Evolutionary conservation across 768 basidiomycete species (phyloP).

Genomic region (Xerocomellus dryophilus): DNA sequence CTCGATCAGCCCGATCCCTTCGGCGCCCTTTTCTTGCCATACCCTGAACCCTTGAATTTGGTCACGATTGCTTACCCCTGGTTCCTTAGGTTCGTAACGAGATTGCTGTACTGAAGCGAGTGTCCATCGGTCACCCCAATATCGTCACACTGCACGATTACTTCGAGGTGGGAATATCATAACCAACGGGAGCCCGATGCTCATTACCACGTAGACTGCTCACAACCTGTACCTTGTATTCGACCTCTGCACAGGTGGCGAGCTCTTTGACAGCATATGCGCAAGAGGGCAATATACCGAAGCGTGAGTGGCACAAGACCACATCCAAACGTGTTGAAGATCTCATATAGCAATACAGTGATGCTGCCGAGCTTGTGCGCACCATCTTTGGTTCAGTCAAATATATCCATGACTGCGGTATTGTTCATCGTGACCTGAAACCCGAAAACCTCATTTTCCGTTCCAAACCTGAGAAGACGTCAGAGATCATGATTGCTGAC

Average conservation of each 20-base stretch:
- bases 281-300: conserved; percentile 97
- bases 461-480: conserved; percentile 72
- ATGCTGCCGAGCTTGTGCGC: conserved; percentile 84
- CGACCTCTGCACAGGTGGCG: conserved; percentile 95
- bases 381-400: conserved; percentile 85
- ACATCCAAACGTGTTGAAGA: neutral
- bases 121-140: conserved; percentile 86
- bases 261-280: conserved; percentile 98
- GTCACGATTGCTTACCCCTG: conserved; percentile 8
- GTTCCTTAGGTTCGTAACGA: conserved; percentile 84
- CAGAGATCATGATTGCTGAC: conserved; percentile 96
- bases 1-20: neutral
- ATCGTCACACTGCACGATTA: conserved; percentile 95
- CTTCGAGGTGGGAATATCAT: conserved; percentile 66
- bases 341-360: conserved; percentile 47
- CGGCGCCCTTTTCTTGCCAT: neutral
- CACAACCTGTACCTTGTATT: conserved; percentile 94
- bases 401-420: conserved; percentile 87
- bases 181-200: neutral
- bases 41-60: conserved; percentile 16
- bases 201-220: conserved; percentile 53
- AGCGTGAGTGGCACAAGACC: conserved; percentile 50
- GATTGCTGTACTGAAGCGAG: conserved; percentile 89
- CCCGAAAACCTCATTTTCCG: conserved; percentile 98
- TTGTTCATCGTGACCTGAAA: conserved; percentile 96